A percentile compares a stretch with the other conserved stretches of the same genome.
Conservation (phyloP, 176 grass and related monocot genomes). For the Lolium rigidum region DNA sequence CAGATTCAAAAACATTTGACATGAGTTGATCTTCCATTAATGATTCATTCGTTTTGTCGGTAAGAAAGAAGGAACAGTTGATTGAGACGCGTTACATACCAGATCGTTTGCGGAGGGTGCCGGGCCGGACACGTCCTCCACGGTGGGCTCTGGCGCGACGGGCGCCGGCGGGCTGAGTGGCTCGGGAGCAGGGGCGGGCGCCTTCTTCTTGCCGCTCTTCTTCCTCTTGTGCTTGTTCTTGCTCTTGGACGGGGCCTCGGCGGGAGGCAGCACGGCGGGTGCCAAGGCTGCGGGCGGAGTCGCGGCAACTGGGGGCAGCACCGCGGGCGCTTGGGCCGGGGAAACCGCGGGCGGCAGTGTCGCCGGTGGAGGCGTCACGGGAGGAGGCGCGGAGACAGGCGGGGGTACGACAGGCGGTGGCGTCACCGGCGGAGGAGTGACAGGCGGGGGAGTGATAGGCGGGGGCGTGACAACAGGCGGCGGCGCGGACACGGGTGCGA, state of each 20-base stretch:
- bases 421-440: background rate
- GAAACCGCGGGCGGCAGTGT: conserved; percentile 2
- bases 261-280: conserved; percentile 48
- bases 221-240: conserved; percentile 81
- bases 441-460: too few species aligned
- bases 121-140: conserved; percentile 54
- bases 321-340: conserved; percentile 36
- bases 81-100: conserved; percentile 47
- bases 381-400: background rate
- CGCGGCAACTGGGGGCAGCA: conserved; percentile 6
- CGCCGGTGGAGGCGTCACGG: background rate
- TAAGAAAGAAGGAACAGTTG: background rate
- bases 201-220: conserved; percentile 67
- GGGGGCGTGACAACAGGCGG: background rate
- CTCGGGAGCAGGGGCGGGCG: conserved; percentile 58
- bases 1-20: background rate
- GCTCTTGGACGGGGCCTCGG: conserved; percentile 59
- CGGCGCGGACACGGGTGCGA: conserved; percentile 10
- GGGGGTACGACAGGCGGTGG: conserved; percentile 5
- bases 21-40: background rate
- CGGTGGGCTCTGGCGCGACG: conserved; percentile 54
- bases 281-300: conserved; percentile 46
- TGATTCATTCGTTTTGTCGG: background rate
- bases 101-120: conserved; percentile 70
- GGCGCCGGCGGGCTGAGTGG: conserved; percentile 78